These are phyloP conservation scores for Podaxis mareebaensis DNA, from an alignment of 768 basidiomycete species.

Conservation along the genomic window DNA sequence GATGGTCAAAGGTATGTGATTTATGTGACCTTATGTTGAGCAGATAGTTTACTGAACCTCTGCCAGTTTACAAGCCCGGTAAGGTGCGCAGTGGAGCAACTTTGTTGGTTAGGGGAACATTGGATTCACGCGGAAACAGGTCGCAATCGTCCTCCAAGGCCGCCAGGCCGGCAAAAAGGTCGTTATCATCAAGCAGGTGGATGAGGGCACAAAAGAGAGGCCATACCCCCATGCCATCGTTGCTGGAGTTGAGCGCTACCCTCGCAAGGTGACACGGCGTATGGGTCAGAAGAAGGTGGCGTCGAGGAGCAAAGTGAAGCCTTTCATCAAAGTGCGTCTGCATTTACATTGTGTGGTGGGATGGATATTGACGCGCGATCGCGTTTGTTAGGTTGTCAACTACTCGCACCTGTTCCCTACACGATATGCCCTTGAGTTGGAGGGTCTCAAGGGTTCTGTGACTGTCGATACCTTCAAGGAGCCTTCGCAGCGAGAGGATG, in stretches of 20 bases:
- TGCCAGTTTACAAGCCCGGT: slow-evolving; percentile 89
- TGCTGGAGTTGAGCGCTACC: slow-evolving; percentile 98
- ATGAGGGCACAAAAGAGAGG: slow-evolving; percentile 95
- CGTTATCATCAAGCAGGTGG: slow-evolving; percentile 96
- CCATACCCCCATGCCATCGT: slow-evolving; percentile 98
- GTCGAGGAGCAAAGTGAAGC: slow-evolving; percentile 95
- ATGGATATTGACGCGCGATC: not conserved
- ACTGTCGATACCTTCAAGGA: slow-evolving; percentile 94
- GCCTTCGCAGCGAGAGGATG: slow-evolving; percentile 89
- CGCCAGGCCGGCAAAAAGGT: slow-evolving; percentile 99
- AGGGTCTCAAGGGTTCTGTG: slow-evolving; percentile 87
- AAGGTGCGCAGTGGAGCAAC: slow-evolving; percentile 53
- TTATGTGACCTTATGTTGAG: slow-evolving; percentile 3
- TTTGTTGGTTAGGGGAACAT: not conserved
- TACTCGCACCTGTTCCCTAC: slow-evolving; percentile 99
- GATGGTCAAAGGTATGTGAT: slow-evolving; percentile 58
- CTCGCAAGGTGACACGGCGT: slow-evolving; percentile 93
- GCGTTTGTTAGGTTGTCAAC: slow-evolving; percentile 74
- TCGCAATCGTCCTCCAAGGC: slow-evolving; percentile 96
- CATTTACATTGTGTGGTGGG: not conserved
- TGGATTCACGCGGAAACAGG: slow-evolving; percentile 42
- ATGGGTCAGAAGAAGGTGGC: slow-evolving; percentile 97
- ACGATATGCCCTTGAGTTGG: slow-evolving; percentile 96
- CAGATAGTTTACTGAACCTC: slow-evolving; percentile 17
- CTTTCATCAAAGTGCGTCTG: slow-evolving; percentile 91